phyloP scores from a whole-genome alignment of 2,329 filamentous ascomycete species.

The Colletotrichum ledebouriae region DNA sequence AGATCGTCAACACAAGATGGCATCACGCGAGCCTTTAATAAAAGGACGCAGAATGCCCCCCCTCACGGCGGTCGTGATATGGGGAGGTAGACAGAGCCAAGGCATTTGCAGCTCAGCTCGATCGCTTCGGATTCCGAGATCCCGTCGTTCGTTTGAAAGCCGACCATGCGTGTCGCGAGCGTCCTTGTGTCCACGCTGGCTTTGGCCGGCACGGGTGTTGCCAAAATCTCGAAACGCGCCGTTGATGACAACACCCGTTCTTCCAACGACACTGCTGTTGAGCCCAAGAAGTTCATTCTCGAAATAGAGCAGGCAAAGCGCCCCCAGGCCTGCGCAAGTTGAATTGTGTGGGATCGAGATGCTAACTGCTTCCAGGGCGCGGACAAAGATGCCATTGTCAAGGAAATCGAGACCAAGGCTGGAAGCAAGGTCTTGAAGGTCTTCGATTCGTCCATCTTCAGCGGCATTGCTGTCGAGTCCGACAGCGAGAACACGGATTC shows the following conservation, averaged over 20 bases:
- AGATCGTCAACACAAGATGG: constrained; percentile 30
- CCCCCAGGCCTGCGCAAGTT: not conserved
- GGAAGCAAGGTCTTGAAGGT: constrained; percentile 42
- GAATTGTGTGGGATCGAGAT: not conserved
- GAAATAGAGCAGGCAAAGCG: constrained; percentile 30
- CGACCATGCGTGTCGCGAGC: constrained; percentile 32
- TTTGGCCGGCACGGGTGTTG: constrained; percentile 27
- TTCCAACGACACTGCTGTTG: constrained; percentile 27
- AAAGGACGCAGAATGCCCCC: not conserved
- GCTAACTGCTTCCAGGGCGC: constrained; percentile 9
- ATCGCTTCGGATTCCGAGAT: constrained; percentile 1
- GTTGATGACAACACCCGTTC: constrained; percentile 16
- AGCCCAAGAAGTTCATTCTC: constrained; percentile 41
- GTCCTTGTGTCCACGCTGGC: constrained; percentile 36
- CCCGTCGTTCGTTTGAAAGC: constrained; percentile 11
- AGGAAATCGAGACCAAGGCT: constrained; percentile 26
- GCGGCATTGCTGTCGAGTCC: constrained; percentile 42
- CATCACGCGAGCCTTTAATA: constrained; percentile 17
- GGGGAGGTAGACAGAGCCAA: not conserved
- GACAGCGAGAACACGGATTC: constrained; percentile 42
- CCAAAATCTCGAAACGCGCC: constrained; percentile 30
- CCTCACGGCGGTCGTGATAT: not conserved
- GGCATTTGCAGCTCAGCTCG: not conserved
- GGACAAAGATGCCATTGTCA: constrained; percentile 37
- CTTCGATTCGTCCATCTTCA: constrained; percentile 50